Evolutionary conservation across 2,329 filamentous ascomycete species (phyloP).

Genomic region (Colletotrichum sidae): DNA sequence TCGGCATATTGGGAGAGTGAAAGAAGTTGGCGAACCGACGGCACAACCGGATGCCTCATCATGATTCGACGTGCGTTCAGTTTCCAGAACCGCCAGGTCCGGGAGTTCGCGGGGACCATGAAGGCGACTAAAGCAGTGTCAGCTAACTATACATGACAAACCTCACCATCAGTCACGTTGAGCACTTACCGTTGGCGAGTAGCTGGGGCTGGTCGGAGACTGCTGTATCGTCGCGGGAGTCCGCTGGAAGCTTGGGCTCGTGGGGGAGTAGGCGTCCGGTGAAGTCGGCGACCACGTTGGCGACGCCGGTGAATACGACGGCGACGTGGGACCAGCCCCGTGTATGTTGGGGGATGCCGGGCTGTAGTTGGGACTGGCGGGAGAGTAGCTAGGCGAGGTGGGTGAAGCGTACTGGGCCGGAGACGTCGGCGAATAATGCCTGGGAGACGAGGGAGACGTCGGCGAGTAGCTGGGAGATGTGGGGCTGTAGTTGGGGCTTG

Average conservation of each 20-base stretch:
- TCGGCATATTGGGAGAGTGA: constrained; percentile 48
- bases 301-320: constrained; percentile 76
- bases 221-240: constrained; percentile 62
- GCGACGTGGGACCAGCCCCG: constrained; percentile 60
- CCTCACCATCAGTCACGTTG: neutral
- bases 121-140: constrained; percentile 52
- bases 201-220: constrained; percentile 77
- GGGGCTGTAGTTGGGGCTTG: constrained; percentile 72
- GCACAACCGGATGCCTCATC: constrained; percentile 18
- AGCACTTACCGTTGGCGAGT: constrained; percentile 73
- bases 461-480: constrained; percentile 75
- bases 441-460: constrained; percentile 67
- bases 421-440: constrained; percentile 76
- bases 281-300: constrained; percentile 85
- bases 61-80: constrained; percentile 46
- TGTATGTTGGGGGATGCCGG: constrained; percentile 72
- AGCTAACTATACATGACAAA: constrained; percentile 42
- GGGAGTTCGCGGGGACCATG: constrained; percentile 59
- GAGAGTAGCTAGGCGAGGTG: constrained; percentile 79
- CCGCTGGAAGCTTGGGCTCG: constrained; percentile 70
- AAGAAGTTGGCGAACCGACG: constrained; percentile 26
- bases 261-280: constrained; percentile 71
- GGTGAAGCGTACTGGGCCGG: constrained; percentile 80
- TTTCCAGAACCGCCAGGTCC: constrained; percentile 57
- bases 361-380: constrained; percentile 78